phyloP scores from a whole-genome alignment of 2,329 filamentous ascomycete genomes.

The Exophiala viscosa region DNA sequence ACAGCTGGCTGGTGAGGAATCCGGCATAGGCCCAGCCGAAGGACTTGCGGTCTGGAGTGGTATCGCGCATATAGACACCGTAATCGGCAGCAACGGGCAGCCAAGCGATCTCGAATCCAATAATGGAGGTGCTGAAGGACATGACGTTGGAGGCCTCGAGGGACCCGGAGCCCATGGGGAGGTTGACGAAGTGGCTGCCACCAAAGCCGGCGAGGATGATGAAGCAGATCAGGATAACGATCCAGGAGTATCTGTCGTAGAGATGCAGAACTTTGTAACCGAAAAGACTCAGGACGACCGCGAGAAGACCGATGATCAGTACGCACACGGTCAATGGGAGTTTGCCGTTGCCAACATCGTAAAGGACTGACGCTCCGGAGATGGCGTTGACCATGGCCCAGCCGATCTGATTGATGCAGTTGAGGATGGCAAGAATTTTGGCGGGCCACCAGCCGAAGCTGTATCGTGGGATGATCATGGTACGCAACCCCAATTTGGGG shows the following conservation, averaged over 20 bases:
- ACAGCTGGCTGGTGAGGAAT: slow-evolving; percentile 12
- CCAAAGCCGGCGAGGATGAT: slow-evolving; percentile 26
- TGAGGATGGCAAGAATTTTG: slow-evolving; percentile 23
- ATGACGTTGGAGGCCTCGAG: slow-evolving; percentile 19
- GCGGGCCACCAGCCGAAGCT: slow-evolving; percentile 31
- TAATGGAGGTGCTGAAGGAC: slow-evolving; percentile 28
- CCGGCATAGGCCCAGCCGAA: slow-evolving; percentile 6
- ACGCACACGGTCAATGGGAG: slow-evolving; percentile 27
- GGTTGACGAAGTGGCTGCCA: slow-evolving; percentile 22
- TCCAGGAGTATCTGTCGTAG: slow-evolving; percentile 18
- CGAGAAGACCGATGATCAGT: slow-evolving; percentile 25
- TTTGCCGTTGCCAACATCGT: slow-evolving; percentile 26
- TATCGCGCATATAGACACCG: slow-evolving; percentile 10
- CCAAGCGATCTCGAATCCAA: slow-evolving; percentile 30
- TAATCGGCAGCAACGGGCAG: slow-evolving; percentile 7
- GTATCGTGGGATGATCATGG: slow-evolving; percentile 32
- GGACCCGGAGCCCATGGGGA: slow-evolving; percentile 2
- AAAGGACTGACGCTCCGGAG: slow-evolving; percentile 25
- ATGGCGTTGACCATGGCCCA: slow-evolving; percentile 25
- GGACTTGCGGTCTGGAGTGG: neutral
- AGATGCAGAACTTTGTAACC: slow-evolving; percentile 23
- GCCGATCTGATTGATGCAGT: slow-evolving; percentile 25
- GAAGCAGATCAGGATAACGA: slow-evolving; percentile 25
- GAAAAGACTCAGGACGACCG: slow-evolving; percentile 25
- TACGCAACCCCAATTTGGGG: slow-evolving; percentile 32